Evolutionary conservation across 257 asterid species (phyloP).

Genomic region (Scutellaria minor): DNA sequence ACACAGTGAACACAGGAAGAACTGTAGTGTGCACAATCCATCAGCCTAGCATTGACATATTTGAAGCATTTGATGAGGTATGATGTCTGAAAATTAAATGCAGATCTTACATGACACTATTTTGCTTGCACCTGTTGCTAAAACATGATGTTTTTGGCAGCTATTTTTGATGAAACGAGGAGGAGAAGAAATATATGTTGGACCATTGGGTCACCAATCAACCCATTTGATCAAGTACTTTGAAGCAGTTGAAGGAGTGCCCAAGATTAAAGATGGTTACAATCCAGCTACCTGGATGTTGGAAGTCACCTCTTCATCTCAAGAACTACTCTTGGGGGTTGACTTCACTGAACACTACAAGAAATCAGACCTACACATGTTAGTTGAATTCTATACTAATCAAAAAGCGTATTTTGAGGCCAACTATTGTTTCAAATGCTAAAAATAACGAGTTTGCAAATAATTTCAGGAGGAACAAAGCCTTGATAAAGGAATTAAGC

Average conservation of each 20-base stretch:
- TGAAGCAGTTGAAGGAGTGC: conserved; percentile 55
- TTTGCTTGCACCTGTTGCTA: conserved; percentile 13
- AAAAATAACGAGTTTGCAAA: neutral
- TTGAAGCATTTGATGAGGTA: conserved; percentile 77
- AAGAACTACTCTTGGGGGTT: conserved; percentile 54
- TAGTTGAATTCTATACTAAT: conserved; percentile 18
- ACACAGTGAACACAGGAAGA: conserved; percentile 64
- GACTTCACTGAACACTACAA: conserved; percentile 52
- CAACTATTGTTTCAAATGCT: neutral
- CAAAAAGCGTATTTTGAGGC: neutral
- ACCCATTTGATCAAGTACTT: conserved; percentile 52
- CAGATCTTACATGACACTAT: neutral
- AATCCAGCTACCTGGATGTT: conserved; percentile 84
- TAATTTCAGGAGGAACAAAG: conserved; percentile 71
- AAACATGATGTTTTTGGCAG: conserved; percentile 41
- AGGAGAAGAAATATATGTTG: conserved; percentile 61
- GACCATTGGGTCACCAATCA: conserved; percentile 59
- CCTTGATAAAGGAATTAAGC: conserved; percentile 61
- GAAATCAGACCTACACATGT: conserved; percentile 58
- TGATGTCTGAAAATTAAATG: neutral
- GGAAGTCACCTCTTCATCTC: conserved; percentile 64
- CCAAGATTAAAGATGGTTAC: conserved; percentile 58
- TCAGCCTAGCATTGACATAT: conserved; percentile 72
- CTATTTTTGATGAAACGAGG: conserved; percentile 65
- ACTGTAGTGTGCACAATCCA: conserved; percentile 74